Conservation (phyloP, 805 yeast species). For the Ogataea angusta region DNA sequence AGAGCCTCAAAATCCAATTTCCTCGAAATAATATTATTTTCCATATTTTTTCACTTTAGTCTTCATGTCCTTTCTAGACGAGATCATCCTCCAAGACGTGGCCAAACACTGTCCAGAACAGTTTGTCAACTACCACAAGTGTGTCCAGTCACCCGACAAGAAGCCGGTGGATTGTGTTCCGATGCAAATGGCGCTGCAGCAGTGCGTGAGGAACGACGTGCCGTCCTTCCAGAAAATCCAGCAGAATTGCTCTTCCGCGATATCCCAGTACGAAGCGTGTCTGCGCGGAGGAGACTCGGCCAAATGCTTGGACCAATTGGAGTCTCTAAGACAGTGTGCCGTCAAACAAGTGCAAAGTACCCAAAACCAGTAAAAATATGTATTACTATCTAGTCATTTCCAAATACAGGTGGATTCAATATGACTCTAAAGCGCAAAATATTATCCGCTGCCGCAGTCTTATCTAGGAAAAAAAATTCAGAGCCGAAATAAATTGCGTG, state of each 20-base stretch:
- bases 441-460: not conserved
- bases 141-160: conserved; percentile 50
- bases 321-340: conserved; percentile 58
- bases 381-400: not conserved
- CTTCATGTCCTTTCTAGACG: conserved; percentile 56
- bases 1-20: conserved; percentile 15
- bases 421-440: not conserved
- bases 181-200: conserved; percentile 55
- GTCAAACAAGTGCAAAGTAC: conserved; percentile 1
- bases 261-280: conserved; percentile 67
- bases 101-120: conserved; percentile 73
- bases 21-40: conserved; percentile 7
- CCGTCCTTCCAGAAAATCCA: conserved; percentile 73
- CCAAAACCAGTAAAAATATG: not conserved
- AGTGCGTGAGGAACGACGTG: conserved; percentile 60
- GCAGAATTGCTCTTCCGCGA: conserved; percentile 51
- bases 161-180: conserved; percentile 43
- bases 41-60: conserved; percentile 2
- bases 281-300: conserved; percentile 45
- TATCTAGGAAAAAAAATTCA: not conserved
- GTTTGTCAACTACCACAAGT: conserved; percentile 69
- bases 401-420: not conserved
- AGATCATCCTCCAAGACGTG: conserved; percentile 72
- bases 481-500: not conserved
- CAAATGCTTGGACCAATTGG: conserved; percentile 52